Evolutionary conservation across 805 yeast species (phyloP).

Genomic region (Osmozyma mogii): DNA sequence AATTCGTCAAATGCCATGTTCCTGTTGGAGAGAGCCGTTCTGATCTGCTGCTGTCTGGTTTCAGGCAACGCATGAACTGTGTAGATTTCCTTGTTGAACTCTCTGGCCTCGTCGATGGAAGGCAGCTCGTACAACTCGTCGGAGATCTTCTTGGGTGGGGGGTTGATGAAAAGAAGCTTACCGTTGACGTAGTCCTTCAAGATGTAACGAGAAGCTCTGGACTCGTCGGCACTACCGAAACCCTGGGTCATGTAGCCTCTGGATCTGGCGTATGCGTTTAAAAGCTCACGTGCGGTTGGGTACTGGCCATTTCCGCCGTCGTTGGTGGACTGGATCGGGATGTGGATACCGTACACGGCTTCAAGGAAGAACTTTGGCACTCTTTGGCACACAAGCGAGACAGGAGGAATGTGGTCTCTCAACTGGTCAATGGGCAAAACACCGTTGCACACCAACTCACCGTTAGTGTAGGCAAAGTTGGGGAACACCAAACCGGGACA

Average conservation of each 20-base stretch:
- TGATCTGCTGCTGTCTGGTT: conserved; percentile 63
- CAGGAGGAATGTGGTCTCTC: conserved; percentile 86
- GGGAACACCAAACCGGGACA: conserved; percentile 99
- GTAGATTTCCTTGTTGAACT: conserved; percentile 71
- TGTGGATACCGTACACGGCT: conserved; percentile 88
- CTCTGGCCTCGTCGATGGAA: conserved; percentile 30
- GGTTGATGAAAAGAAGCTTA: conserved; percentile 72
- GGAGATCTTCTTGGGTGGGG: conserved; percentile 66
- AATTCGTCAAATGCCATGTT: conserved; percentile 44
- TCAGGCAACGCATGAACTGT: conserved; percentile 60
- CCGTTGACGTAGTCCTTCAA: conserved; percentile 95
- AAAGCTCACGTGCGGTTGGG: conserved; percentile 83
- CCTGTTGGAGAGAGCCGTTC: conserved; percentile 53
- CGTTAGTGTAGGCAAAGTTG: conserved; percentile 92
- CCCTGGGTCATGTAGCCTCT: conserved; percentile 98
- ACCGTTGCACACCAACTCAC: conserved; percentile 95
- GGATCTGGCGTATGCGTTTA: conserved; percentile 90
- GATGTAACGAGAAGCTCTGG: conserved; percentile 87
- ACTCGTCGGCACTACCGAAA: conserved; percentile 93
- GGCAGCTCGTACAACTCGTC: conserved; percentile 54
- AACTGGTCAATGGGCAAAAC: conserved; percentile 97
- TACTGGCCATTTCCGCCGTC: conserved; percentile 81
- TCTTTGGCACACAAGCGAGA: conserved; percentile 75
- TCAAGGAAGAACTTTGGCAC: conserved; percentile 85
- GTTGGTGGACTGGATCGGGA: conserved; percentile 61